phyloP scores from a whole-genome alignment of 148 eudicot genomes.

The Nyssa sinensis region DNA sequence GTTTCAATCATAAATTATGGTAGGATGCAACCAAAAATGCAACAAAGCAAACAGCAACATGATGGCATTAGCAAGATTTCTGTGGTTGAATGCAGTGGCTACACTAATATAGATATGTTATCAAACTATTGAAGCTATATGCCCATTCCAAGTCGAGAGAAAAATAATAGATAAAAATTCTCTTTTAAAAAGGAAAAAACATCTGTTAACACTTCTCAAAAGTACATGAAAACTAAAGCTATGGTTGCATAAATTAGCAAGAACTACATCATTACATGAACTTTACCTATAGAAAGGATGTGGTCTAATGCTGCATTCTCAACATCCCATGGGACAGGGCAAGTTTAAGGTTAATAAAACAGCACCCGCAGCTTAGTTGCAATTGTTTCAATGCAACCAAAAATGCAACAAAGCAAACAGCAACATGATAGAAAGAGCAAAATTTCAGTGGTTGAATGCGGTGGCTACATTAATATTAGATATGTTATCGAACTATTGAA shows the following conservation, averaged over 20 bases:
- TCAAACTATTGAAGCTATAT: neutral
- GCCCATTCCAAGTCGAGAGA: neutral
- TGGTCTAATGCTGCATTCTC: neutral
- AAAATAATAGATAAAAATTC: neutral
- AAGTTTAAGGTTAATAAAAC: neutral
- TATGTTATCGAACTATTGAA: neutral
- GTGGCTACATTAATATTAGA: neutral
- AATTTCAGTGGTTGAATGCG: neutral
- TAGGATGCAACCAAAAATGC: neutral
- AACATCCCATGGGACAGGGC: neutral
- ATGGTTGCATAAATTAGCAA: neutral
- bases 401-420: neutral
- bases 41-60: neutral
- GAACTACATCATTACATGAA: neutral
- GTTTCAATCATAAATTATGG: neutral
- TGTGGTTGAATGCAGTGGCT: neutral
- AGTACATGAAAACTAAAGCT: neutral
- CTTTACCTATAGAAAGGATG: neutral
- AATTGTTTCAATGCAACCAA: too few relatives aligned
- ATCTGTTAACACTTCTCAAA: neutral
- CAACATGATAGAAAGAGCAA: neutral
- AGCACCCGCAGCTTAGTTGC: too few relatives aligned
- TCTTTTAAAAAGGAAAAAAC: too few relatives aligned
- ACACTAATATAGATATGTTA: neutral
- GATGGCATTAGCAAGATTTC: neutral